Base-by-base conservation (phyloP, 176 grass and related monocot genomes). In the Triticum dicoccoides region DNA sequence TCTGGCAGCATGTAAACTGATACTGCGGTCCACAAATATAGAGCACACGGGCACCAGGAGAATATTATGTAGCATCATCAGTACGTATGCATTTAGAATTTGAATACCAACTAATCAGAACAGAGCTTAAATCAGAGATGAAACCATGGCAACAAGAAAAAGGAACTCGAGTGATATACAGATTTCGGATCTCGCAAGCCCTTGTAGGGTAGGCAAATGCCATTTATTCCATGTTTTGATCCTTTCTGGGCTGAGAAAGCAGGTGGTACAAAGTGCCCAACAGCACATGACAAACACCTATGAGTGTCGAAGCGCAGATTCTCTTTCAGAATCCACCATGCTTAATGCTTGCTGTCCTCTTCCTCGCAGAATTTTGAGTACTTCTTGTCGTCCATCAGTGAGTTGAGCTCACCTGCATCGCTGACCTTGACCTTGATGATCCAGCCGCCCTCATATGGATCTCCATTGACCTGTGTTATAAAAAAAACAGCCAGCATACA, bases 391-490 rank as follows among this genome's bases (percentile, higher is more conserved):
- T 97, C 94, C 97, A 99, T 97, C 82, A 99, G 83, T 1, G 90
- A 93, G 77, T 83, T 88, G 66, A 97, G 84, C 83, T 99, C 89
- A 27, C 85, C 90, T 51, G 83, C 72, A 80, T 93, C 64, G 10
- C 78, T 91, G 67, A 97, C 73, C 80, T 99, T 99, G 77, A 99
- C 94, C 90, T 99, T 99, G 86, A 99, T 88, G 70, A 97, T 97
- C 97, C 94, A 99, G 10, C 90, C 97, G 23, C 84, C 56, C n/a
- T 90, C 89, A 51, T 96, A 99, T 79, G 97, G 92, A 14, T 85
- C 93, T 56, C 73, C 92, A 76, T 96, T 99, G 24, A 99, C 82
- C 94, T 92, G 63, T 23, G 73, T 56, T 52, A 51, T 0, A 4
- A 80, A 65, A 38, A 30, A 29, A 41, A 62, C 11, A 79, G 8